Percentiles rank a stretch among this genome's conserved stretches.
These are phyloP conservation scores for Termitomyces sp. DNA, from an alignment of 768 basidiomycete genomes.

Conservation along the genomic window DNA sequence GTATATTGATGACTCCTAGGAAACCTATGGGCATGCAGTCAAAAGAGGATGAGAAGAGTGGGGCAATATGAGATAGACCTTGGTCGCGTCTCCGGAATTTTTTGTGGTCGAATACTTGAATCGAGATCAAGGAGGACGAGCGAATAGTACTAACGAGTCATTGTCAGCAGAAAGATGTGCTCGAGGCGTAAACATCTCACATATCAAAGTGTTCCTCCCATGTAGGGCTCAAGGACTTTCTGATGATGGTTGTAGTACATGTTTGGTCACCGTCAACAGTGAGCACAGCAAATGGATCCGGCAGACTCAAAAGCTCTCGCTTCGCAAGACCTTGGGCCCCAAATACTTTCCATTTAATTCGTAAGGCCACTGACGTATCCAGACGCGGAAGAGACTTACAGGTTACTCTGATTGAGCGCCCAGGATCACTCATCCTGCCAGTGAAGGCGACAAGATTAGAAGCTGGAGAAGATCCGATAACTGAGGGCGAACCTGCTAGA, in stretches of 20 bases:
- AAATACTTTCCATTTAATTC: slow-evolving; percentile 46
- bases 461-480: slow-evolving; percentile 1
- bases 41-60: slow-evolving; percentile 19
- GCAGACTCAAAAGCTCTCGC: slow-evolving; percentile 73
- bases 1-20: slow-evolving; percentile 51
- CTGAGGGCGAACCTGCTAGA: slow-evolving; percentile 26
- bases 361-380: neutral
- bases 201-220: slow-evolving; percentile 88
- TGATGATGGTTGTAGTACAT: slow-evolving; percentile 68
- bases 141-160: slow-evolving; percentile 50
- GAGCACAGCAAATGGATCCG: slow-evolving; percentile 86
- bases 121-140: slow-evolving; percentile 67
- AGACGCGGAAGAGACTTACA: slow-evolving; percentile 26
- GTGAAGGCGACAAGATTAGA: slow-evolving; percentile 10
- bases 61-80: slow-evolving; percentile 31
- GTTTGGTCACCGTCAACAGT: slow-evolving; percentile 84
- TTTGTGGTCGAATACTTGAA: slow-evolving; percentile 88
- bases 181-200: slow-evolving; percentile 35
- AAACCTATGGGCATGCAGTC: slow-evolving; percentile 32
- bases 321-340: slow-evolving; percentile 72
- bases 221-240: slow-evolving; percentile 61
- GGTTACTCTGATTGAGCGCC: slow-evolving; percentile 44
- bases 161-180: slow-evolving; percentile 7
- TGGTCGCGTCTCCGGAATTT: slow-evolving; percentile 88
- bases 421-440: slow-evolving; percentile 45